Conservation (phyloP, 2,329 filamentous ascomycete species). For the Ceratocystis smalleyi region DNA sequence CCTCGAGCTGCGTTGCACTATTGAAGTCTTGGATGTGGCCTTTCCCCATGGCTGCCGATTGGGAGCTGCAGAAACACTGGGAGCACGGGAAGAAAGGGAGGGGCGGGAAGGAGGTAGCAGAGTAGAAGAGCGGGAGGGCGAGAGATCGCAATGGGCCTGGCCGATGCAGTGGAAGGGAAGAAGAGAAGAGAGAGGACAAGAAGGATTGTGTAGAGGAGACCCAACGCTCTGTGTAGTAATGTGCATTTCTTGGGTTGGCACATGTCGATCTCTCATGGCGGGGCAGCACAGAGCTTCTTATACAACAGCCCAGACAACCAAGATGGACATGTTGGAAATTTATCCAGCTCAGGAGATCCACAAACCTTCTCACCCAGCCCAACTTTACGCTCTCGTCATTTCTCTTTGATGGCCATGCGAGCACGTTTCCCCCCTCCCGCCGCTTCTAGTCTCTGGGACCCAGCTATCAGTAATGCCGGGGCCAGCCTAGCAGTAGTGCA, state of each 20-base stretch:
- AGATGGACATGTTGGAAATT: neutral
- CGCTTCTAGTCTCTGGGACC: neutral
- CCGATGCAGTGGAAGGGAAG: neutral
- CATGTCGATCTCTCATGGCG: neutral
- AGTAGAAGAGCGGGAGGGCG: neutral
- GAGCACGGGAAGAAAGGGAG: neutral
- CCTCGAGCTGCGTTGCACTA: slow-evolving; percentile 24
- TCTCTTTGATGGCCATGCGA: neutral
- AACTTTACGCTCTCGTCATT: no score
- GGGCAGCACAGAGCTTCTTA: neutral
- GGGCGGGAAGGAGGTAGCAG: neutral
- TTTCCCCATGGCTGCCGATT: slow-evolving; percentile 13
- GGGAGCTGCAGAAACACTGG: neutral
- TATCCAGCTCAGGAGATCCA: slow-evolving; percentile 3
- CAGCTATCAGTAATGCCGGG: neutral
- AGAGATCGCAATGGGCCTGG: neutral
- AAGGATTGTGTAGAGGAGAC: neutral
- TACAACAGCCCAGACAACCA: neutral
- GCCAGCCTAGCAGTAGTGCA: neutral
- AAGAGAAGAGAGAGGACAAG: neutral
- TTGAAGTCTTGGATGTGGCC: slow-evolving; percentile 31
- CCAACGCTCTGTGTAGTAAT: neutral
- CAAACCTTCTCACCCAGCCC: slow-evolving; percentile 3
- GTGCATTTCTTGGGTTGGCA: neutral
- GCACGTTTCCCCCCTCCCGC: neutral